phyloP scores from a whole-genome alignment of 129 eudicot genomes.

The Mikania micrantha region DNA sequence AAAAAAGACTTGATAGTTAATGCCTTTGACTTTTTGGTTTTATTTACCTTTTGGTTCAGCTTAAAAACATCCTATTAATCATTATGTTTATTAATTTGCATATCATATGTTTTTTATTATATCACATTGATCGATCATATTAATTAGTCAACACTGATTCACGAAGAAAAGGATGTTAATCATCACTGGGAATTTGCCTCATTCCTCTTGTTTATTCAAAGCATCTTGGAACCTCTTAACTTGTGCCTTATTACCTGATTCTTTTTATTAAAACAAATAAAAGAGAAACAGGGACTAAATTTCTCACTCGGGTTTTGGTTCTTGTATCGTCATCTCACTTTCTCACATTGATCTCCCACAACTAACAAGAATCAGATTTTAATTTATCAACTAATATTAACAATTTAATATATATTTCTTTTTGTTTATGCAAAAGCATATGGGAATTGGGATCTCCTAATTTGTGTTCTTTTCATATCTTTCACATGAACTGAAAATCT shows the following conservation, averaged over 20 bases:
- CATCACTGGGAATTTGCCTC: neutral
- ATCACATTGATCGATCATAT: neutral
- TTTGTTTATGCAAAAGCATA: neutral
- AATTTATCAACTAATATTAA: neutral
- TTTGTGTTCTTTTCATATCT: neutral
- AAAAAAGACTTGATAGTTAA: neutral
- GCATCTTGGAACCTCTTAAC: neutral
- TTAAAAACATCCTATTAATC: neutral
- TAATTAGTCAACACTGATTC: neutral
- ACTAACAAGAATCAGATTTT: neutral
- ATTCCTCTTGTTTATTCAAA: neutral
- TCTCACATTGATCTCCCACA: neutral
- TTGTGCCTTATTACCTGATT: neutral
- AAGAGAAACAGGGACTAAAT: neutral
- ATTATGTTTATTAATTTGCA: neutral
- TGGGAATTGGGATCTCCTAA: neutral
- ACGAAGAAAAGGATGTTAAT: neutral
- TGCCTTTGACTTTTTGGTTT: neutral
- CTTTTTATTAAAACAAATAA: neutral
- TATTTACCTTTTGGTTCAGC: neutral
- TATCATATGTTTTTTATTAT: neutral
- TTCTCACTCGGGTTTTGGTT: neutral
- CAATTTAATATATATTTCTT: neutral
- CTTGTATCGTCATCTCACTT: neutral
- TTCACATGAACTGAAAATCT: conserved; percentile 6